Conservation (phyloP, 2,329 filamentous ascomycete genomes). For the Phoma herbarum region DNA sequence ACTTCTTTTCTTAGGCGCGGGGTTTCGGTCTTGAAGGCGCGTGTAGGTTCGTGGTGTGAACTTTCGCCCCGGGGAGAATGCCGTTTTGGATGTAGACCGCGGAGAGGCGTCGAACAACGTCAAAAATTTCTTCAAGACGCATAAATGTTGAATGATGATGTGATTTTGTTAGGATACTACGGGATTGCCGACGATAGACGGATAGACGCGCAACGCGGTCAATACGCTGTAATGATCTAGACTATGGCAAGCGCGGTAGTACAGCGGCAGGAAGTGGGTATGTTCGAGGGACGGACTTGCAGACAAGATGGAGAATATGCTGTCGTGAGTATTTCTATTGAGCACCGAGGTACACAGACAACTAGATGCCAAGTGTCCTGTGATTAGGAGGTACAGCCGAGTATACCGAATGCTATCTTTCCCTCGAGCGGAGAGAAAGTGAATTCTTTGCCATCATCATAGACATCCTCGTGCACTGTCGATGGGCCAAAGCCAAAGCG, state of each 20-base stretch:
- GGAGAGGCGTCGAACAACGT: slow-evolving; percentile 3
- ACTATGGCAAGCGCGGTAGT: slow-evolving; percentile 1
- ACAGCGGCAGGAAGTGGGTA: not conserved
- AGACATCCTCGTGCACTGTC: slow-evolving; percentile 9
- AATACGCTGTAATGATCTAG: not conserved
- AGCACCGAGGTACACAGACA: slow-evolving; percentile 21
- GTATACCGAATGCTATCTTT: slow-evolving; percentile 20
- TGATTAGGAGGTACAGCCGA: slow-evolving; percentile 19
- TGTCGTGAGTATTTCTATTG: slow-evolving; percentile 24
- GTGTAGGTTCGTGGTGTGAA: not conserved
- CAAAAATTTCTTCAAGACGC: slow-evolving; percentile 7
- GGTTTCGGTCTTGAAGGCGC: not conserved
- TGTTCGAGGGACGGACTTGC: slow-evolving; percentile 2
- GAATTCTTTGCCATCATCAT: slow-evolving; percentile 5
- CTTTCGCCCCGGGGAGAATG: slow-evolving; percentile 5
- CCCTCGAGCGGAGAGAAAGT: slow-evolving; percentile 7
- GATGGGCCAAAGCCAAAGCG: slow-evolving; percentile 13
- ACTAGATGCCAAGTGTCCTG: slow-evolving; percentile 14
- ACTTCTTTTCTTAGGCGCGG: slow-evolving; percentile 2
- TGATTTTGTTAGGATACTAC: not conserved
- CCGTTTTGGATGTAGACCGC: slow-evolving; percentile 11
- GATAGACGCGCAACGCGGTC: slow-evolving; percentile 2
- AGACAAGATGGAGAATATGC: slow-evolving; percentile 1
- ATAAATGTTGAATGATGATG: slow-evolving; percentile 1
- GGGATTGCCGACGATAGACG: slow-evolving; percentile 8